These are phyloP conservation scores for Malassezia furfur DNA, from an alignment of 1,284 basidiomycete genomes.

Conservation along the genomic window DNA sequence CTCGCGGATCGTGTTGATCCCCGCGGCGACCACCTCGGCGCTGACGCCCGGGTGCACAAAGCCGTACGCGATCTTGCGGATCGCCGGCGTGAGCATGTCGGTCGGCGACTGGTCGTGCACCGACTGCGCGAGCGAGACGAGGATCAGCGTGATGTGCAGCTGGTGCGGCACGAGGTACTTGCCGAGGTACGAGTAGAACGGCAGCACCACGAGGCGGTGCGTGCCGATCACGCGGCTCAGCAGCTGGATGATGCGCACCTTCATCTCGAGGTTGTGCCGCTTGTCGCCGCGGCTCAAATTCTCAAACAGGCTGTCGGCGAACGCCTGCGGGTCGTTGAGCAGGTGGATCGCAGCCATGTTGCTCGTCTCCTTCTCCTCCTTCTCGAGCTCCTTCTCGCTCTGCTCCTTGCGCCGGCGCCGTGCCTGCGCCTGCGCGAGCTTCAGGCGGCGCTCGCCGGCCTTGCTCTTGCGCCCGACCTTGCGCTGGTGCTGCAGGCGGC, in stretches of 20 bases:
- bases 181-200: constrained; percentile 95
- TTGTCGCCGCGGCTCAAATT: constrained; percentile 68
- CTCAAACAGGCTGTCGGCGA: constrained; percentile 88
- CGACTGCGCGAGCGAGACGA: constrained; percentile 87
- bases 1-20: constrained; percentile 87
- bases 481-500: constrained; percentile 36
- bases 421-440: constrained; percentile 33
- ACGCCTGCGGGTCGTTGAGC: constrained; percentile 88
- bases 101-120: constrained; percentile 93
- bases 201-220: constrained; percentile 84
- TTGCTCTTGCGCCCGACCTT: constrained; percentile 46
- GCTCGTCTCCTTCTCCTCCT: constrained; percentile 45
- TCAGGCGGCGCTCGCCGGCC: constrained; percentile 37
- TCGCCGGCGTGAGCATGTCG: constrained; percentile 76
- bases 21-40: constrained; percentile 86
- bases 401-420: constrained; percentile 31
- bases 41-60: constrained; percentile 97
- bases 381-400: constrained; percentile 26
- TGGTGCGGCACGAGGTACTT: constrained; percentile 86
- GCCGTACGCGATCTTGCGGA: constrained; percentile 84
- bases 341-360: constrained; percentile 93
- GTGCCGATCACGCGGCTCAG: constrained; percentile 86
- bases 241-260: constrained; percentile 93
- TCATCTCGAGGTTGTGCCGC: constrained; percentile 78
- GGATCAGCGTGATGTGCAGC: constrained; percentile 82